phyloP scores from a whole-genome alignment of 2,329 filamentous ascomycete species.

The Tricladium varicosporioides region DNA sequence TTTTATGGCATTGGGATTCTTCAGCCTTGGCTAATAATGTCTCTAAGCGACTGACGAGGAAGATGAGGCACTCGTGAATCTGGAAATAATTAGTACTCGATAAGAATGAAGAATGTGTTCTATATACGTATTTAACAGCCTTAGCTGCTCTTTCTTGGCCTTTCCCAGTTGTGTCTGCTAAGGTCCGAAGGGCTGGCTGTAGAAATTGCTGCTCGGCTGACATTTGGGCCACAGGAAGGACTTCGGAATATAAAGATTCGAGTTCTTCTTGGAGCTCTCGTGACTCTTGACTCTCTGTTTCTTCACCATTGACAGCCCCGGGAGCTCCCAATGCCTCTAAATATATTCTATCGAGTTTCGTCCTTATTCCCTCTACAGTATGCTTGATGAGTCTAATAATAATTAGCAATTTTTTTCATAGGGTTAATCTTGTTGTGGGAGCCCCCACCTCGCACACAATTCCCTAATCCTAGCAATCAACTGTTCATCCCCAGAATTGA shows the following conservation, averaged over 20 bases:
- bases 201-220: conserved; percentile 66
- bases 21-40: conserved; percentile 43
- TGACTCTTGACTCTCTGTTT: conserved; percentile 38
- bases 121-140: conserved; percentile 51
- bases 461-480: conserved; percentile 58
- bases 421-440: background rate
- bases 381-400: conserved; percentile 51
- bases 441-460: conserved; percentile 49
- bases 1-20: conserved; percentile 46
- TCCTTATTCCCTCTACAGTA: conserved; percentile 53
- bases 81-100: conserved; percentile 27
- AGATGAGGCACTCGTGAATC: conserved; percentile 52
- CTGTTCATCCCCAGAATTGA: conserved; percentile 50
- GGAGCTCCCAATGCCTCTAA: conserved; percentile 43
- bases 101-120: background rate
- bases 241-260: conserved; percentile 67
- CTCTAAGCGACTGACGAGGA: conserved; percentile 47
- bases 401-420: conserved; percentile 2
- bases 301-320: conserved; percentile 6
- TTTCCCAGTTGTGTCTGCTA: conserved; percentile 44
- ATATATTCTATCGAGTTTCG: conserved; percentile 55
- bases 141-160: conserved; percentile 44
- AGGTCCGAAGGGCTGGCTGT: conserved; percentile 53
- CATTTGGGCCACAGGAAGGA: conserved; percentile 69
- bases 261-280: conserved; percentile 60